Conservation (phyloP, 148 eudicot genomes). For the Persicaria tinctoria region DNA sequence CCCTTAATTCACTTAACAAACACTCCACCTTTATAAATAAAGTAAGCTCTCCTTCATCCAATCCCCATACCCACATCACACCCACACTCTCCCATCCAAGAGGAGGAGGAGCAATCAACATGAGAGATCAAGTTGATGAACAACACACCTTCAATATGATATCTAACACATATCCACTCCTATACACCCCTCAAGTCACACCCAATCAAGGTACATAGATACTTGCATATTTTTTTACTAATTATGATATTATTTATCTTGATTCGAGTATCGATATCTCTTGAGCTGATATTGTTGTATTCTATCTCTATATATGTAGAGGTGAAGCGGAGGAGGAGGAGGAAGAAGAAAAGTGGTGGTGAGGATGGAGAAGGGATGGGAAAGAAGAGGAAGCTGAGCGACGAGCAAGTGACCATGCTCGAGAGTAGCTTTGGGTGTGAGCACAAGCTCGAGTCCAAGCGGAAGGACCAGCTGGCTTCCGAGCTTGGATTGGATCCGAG, state of each 20-base stretch:
- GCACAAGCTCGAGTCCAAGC: constrained; percentile 79
- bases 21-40: constrained; percentile 13
- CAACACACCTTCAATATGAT: constrained; percentile 29
- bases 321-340: constrained; percentile 12
- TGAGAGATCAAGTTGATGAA: constrained; percentile 29
- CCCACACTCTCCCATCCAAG: neutral
- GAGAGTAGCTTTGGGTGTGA: constrained; percentile 64
- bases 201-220: constrained; percentile 37
- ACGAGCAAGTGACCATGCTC: constrained; percentile 48
- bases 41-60: neutral
- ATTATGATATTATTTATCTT: neutral
- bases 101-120: neutral
- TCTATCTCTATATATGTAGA: neutral
- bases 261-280: neutral
- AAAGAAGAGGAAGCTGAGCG: constrained; percentile 67
- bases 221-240: neutral
- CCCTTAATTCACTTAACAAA: neutral
- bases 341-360: constrained; percentile 23
- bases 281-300: neutral
- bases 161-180: constrained; percentile 42
- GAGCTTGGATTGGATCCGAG: constrained; percentile 80
- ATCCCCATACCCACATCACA: neutral
- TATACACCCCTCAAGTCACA: constrained; percentile 32
- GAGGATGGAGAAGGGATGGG: constrained; percentile 13
- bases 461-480: constrained; percentile 66